phyloP scores from a whole-genome alignment of 2,329 filamentous ascomycete genomes.

The Aspergillus niger region DNA sequence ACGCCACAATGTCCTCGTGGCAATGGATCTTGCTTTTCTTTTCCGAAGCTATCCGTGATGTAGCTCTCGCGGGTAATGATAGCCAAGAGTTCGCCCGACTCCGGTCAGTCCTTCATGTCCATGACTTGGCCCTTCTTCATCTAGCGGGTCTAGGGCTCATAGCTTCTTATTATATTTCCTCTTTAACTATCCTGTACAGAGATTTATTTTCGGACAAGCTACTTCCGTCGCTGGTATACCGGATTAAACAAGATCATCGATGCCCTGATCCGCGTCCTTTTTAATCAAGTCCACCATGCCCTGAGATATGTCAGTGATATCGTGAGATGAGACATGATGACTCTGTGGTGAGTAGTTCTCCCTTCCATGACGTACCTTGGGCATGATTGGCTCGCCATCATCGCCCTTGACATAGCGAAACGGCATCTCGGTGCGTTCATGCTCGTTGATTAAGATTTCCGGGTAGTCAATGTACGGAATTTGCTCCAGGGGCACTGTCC shows the following conservation, averaged over 20 bases:
- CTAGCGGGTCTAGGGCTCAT: too few species aligned
- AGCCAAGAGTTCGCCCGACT: too few species aligned
- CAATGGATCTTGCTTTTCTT: neutral
- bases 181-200: too few species aligned
- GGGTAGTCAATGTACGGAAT: slow-evolving; percentile 85
- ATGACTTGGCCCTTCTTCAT: neutral
- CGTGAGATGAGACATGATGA: too few species aligned
- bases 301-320: slow-evolving; percentile 48
- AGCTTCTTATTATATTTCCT: too few species aligned
- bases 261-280: slow-evolving; percentile 88
- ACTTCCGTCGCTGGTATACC: neutral
- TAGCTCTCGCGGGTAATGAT: neutral
- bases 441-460: slow-evolving; percentile 83
- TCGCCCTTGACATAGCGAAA: slow-evolving; percentile 87
- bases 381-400: slow-evolving; percentile 84
- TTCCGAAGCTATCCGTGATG: neutral
- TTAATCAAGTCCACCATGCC: slow-evolving; percentile 95
- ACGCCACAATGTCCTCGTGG: neutral
- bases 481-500: slow-evolving; percentile 70
- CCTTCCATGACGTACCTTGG: slow-evolving; percentile 63
- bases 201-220: neutral
- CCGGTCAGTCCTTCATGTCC: neutral
- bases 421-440: slow-evolving; percentile 96
- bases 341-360: neutral
- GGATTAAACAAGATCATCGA: slow-evolving; percentile 75